Base-by-base conservation (phyloP, 129 eudicot genomes). In the Ambrosia artemisiifolia region DNA sequence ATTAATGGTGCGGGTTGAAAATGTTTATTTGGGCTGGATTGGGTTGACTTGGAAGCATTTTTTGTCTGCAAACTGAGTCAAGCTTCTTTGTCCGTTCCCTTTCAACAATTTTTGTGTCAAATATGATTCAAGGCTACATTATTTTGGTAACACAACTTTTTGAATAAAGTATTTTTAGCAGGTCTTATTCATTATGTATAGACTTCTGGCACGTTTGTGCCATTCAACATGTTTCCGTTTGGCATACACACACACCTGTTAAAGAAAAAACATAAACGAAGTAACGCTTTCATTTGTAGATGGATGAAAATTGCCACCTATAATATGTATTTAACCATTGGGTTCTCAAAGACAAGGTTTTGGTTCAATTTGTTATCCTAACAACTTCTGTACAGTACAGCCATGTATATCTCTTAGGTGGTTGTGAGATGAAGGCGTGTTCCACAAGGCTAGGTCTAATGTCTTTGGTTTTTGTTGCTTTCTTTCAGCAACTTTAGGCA, bases 401-500 rank as follows among this genome's bases (percentile, higher is more conserved):
- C 53, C 53, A 47, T 47, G 14, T 11, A 3, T 14, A 9, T 12
- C 14, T 48, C 17, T 13, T 48, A 12, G 12, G 49, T 9, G 49
- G 14, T 44, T 44, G 56, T 50, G n/a, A n/a, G n/a, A n/a, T n/a
- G n/a, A n/a, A n/a, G n/a, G n/a, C n/a, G n/a, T n/a, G n/a, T n/a
- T n/a, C n/a, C n/a, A n/a, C n/a, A n/a, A n/a, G n/a, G n/a, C n/a
- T n/a, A n/a, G n/a, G n/a, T n/a, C n/a, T n/a, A 14, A n/a, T 50
- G 16, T 32, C 68, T 9, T 32, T 18, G 10, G 13, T 57, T 2
- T 75, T 5, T 56, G 34, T 18, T 74, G 32, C 8, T 65, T 46
- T 73, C 33, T 42, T 38, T 33, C 80, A 80, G 84, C 80, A 84
- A 86, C 61, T 87, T 81, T 71, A 84, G 92, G 82, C 92, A 87